Percentiles rank a stretch among this genome's conserved stretches.
These are phyloP conservation scores for Eleusine indica DNA, from an alignment of 176 grass and related monocot species.

Conservation along the genomic window DNA sequence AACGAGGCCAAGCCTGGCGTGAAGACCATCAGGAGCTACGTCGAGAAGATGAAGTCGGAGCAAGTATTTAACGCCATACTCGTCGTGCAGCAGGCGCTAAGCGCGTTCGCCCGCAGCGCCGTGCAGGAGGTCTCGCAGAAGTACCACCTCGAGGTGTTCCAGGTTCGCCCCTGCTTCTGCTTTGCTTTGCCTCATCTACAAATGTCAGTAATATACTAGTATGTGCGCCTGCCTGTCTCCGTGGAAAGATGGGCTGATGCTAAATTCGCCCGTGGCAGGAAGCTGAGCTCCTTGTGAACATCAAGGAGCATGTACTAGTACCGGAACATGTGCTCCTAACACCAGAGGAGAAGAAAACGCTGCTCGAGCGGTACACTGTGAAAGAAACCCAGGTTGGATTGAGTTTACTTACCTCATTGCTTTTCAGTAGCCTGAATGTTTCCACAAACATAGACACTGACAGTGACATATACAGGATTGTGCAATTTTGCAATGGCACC, in stretches of 20 bases:
- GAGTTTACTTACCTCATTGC: conserved; percentile 13
- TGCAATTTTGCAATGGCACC: no score
- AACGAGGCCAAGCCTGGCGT: conserved; percentile 70
- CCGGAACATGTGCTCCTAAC: conserved; percentile 75
- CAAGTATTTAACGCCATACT: conserved; percentile 61
- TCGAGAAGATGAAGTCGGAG: conserved; percentile 85
- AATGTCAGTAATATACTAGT: neutral
- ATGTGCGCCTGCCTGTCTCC: neutral
- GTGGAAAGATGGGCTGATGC: neutral
- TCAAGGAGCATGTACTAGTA: conserved; percentile 75
- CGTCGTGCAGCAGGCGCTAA: conserved; percentile 75
- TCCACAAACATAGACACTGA: neutral
- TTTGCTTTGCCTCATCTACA: neutral
- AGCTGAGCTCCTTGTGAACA: conserved; percentile 89
- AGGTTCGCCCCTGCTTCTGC: conserved; percentile 42
- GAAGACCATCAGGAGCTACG: conserved; percentile 77
- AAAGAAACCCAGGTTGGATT: conserved; percentile 90
- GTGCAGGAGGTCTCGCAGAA: conserved; percentile 59
- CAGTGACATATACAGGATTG: no score
- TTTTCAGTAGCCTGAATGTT: neutral
- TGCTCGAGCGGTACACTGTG: conserved; percentile 76
- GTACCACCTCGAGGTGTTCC: conserved; percentile 71
- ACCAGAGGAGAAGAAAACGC: conserved; percentile 62
- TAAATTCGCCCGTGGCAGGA: conserved; percentile 49
- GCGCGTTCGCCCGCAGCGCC: conserved; percentile 59